Evolutionary conservation across 2,329 filamentous ascomycete species (phyloP), one percentile per base, ranked within the genome.

Genomic region (Ophiostoma australiae): DNA sequence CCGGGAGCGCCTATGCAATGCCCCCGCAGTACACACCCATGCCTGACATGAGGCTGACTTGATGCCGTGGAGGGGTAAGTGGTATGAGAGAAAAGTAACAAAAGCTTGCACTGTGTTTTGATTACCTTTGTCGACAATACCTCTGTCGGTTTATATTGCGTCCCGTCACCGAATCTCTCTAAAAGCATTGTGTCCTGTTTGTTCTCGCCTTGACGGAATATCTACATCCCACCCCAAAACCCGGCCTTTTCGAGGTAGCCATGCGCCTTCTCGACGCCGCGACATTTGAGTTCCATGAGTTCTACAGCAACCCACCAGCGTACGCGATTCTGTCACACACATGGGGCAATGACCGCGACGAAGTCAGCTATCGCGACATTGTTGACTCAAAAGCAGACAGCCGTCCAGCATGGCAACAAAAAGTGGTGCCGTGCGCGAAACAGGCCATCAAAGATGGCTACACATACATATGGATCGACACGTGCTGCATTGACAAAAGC

Each of bases 301-400:
- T 55, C 4, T 27, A 55, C 52, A 2, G n/a, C 2, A 55, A 55
- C 1, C 4, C 52, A 27, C 52, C 52, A 13, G 7, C 7, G 3
- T 55, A 55, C 4, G 52, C 52, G 6, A 55, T 55, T 13, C 52
- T 55, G 1, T 55, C 52, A 2, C 52, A 55, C 8, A 27, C 52
- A 27, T 55, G 52, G 52, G 52, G 52, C 10, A 1, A 27, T 23
- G 52, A 23, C 52, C 2, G 1, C 3, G 52, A 55, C 17, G 52
- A 55, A 27, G 52, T 55, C 52, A 55, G n/a, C n/a, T 55, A 27
- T 27, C 52, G n/a, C 52, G 52, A 55, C n/a, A 55, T 55, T 55
- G 5, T 23, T 11, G 52, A 55, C 52, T 55, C 52, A 4, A 27
- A 2, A 3, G 52, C 52, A 55, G 0, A 23, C 10, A 4, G n/a